Conservation (phyloP, 805 yeast genomes). For the Myxozyma neotropica region DNA sequence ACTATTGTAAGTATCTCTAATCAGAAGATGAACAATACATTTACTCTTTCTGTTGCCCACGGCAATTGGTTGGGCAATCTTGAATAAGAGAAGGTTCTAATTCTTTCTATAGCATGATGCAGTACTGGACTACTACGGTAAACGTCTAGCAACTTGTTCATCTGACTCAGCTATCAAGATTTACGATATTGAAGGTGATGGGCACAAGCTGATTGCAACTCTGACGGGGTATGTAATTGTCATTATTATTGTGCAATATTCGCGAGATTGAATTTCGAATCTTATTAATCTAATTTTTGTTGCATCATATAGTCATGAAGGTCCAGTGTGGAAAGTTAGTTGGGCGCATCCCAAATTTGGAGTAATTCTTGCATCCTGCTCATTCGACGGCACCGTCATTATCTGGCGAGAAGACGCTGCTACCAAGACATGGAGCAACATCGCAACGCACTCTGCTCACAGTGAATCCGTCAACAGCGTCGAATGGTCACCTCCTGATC, state of each 20-base stretch:
- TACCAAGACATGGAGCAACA: constrained; percentile 68
- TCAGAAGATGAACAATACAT: neutral
- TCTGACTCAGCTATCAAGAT: constrained; percentile 95
- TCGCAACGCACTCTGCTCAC: constrained; percentile 84
- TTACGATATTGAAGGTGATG: constrained; percentile 86
- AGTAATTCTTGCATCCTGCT: constrained; percentile 87
- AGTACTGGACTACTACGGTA: constrained; percentile 94
- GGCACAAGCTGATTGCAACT: constrained; percentile 79
- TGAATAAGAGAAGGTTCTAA: too few relatives aligned
- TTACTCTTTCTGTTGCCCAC: neutral
- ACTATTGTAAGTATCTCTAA: constrained; percentile 21
- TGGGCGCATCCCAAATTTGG: constrained; percentile 99
- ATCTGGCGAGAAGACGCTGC: constrained; percentile 95
- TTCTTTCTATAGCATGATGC: constrained; percentile 69
- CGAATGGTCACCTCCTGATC: constrained; percentile 96
- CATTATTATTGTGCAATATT: too few relatives aligned
- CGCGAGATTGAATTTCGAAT: neutral
- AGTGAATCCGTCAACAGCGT: constrained; percentile 94
- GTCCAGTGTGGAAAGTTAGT: constrained; percentile 98
- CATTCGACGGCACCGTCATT: constrained; percentile 91
- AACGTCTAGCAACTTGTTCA: constrained; percentile 92
- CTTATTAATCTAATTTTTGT: neutral
- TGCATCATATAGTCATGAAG: constrained; percentile 75
- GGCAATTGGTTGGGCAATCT: too few relatives aligned
- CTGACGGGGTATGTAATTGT: constrained; percentile 55